Conservation (phyloP, 768 basidiomycete genomes). For the Ramaria sp. region DNA sequence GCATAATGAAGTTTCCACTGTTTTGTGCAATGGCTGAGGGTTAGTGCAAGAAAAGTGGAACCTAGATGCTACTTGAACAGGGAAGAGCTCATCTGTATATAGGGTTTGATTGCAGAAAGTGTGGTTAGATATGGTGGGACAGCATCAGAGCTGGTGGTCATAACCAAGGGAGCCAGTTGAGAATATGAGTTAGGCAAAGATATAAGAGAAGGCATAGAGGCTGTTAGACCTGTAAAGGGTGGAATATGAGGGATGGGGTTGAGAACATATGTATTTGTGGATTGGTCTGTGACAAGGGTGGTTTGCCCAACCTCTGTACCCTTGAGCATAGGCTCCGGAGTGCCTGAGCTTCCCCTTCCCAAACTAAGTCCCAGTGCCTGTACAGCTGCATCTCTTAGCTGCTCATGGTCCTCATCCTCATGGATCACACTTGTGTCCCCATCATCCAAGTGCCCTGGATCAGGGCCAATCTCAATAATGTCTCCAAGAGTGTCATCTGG, state of each 20-base stretch:
- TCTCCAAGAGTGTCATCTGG: neutral
- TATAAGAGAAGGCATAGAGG: slow-evolving; percentile 3
- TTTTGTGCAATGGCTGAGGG: slow-evolving; percentile 31
- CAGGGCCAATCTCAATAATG: neutral
- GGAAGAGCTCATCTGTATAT: slow-evolving; percentile 39
- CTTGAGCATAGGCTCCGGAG: neutral
- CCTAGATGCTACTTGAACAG: slow-evolving; percentile 57
- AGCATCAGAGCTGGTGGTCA: slow-evolving; percentile 10
- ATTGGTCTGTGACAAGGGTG: neutral
- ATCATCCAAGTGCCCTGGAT: neutral
- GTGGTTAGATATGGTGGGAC: slow-evolving; percentile 60
- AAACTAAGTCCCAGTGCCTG: slow-evolving; percentile 63
- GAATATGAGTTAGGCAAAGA: slow-evolving; percentile 9
- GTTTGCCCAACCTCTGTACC: neutral
- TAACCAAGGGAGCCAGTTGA: slow-evolving; percentile 8
- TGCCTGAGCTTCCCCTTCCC: slow-evolving; percentile 24
- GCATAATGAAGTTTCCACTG: slow-evolving; percentile 62
- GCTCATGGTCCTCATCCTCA: slow-evolving; percentile 31
- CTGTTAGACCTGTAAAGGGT: neutral
- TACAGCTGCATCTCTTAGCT: slow-evolving; percentile 66
- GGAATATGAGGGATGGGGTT: neutral
- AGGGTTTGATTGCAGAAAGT: slow-evolving; percentile 37
- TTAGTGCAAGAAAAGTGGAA: slow-evolving; percentile 23
- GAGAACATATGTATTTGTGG: neutral
- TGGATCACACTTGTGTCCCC: neutral